Conservation (phyloP, 2,329 filamentous ascomycete genomes). For the Fusarium sp. region DNA sequence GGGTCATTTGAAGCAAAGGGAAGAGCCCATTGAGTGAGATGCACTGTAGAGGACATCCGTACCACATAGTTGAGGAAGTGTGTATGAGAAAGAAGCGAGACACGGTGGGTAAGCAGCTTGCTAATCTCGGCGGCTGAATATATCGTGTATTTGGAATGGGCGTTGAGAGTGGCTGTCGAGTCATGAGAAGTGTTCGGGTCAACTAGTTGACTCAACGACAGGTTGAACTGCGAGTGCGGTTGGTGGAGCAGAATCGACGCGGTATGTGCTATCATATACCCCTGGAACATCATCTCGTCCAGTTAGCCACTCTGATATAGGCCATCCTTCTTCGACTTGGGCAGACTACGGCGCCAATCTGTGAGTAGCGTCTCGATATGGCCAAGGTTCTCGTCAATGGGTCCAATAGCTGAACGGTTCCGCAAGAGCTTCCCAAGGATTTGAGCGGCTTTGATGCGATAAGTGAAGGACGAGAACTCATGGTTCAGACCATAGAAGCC, state of each 20-base stretch:
- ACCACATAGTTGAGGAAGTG: slow-evolving; percentile 87
- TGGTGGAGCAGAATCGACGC: slow-evolving; percentile 82
- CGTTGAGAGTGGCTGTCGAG: slow-evolving; percentile 64
- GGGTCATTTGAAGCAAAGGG: slow-evolving; percentile 70
- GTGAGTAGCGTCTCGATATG: slow-evolving; percentile 65
- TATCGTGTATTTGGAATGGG: slow-evolving; percentile 83
- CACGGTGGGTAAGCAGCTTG: slow-evolving; percentile 78
- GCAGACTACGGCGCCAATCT: slow-evolving; percentile 85
- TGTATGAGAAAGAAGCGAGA: slow-evolving; percentile 77
- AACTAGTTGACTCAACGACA: slow-evolving; percentile 66
- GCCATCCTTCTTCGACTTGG: slow-evolving; percentile 75
- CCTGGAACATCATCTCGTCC: slow-evolving; percentile 93
- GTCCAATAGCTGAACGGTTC: slow-evolving; percentile 62
- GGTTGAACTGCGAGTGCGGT: slow-evolving; percentile 79
- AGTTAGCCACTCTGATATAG: slow-evolving; percentile 76
- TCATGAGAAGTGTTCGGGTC: slow-evolving; percentile 75
- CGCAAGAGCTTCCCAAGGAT: slow-evolving; percentile 82
- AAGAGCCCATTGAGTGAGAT: slow-evolving; percentile 81
- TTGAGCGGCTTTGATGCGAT: slow-evolving; percentile 82
- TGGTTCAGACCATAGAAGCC: slow-evolving; percentile 78
- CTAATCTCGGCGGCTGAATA: slow-evolving; percentile 82
- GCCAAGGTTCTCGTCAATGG: slow-evolving; percentile 64
- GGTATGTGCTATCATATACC: slow-evolving; percentile 78
- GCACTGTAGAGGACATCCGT: slow-evolving; percentile 81
- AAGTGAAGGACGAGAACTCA: slow-evolving; percentile 85